These are phyloP conservation scores for Vachellia pachyceras DNA, from an alignment of 306 rosid genomes.

Conservation along the genomic window DNA sequence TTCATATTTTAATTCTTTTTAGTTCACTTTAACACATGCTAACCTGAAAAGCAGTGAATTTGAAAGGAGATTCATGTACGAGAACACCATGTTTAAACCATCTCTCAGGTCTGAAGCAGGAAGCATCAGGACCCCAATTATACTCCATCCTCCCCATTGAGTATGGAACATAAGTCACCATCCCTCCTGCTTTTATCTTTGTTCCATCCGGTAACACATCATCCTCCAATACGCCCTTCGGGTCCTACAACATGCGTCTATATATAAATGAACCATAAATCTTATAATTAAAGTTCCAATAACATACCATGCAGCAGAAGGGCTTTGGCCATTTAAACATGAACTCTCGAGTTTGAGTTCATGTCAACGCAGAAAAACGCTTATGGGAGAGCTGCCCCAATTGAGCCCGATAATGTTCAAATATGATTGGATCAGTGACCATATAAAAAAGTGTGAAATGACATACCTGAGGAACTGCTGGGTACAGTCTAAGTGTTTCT, in stretches of 20 bases:
- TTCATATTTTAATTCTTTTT: no score
- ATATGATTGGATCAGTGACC: no score
- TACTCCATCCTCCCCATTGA: slow-evolving; percentile 97
- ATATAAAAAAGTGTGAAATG: no score
- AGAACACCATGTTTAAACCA: slow-evolving; percentile 82
- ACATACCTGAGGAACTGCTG: slow-evolving; percentile 95
- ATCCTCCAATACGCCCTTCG: slow-evolving; percentile 82
- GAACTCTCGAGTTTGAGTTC: no score
- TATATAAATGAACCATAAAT: neutral
- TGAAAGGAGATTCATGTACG: slow-evolving; percentile 78
- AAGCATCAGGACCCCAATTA: slow-evolving; percentile 92
- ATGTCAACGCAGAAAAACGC: no score
- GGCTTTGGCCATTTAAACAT: no score
- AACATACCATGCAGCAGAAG: no score
- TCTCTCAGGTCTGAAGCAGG: slow-evolving; percentile 80
- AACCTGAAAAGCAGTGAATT: slow-evolving; percentile 96
- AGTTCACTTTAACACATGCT: neutral
- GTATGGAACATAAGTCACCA: slow-evolving; percentile 97
- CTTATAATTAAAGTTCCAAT: no score
- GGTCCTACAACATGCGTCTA: slow-evolving; percentile 55
- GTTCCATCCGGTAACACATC: slow-evolving; percentile 96
- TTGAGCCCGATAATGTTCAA: no score
- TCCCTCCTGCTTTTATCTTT: slow-evolving; percentile 87
- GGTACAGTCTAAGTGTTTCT: slow-evolving; percentile 88
- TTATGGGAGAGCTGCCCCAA: no score